A percentile compares a stretch with the other conserved stretches of the same genome.
Conservation (phyloP, 495 filamentous ascomycete genomes). For the Pseudotulostoma volvatum region DNA sequence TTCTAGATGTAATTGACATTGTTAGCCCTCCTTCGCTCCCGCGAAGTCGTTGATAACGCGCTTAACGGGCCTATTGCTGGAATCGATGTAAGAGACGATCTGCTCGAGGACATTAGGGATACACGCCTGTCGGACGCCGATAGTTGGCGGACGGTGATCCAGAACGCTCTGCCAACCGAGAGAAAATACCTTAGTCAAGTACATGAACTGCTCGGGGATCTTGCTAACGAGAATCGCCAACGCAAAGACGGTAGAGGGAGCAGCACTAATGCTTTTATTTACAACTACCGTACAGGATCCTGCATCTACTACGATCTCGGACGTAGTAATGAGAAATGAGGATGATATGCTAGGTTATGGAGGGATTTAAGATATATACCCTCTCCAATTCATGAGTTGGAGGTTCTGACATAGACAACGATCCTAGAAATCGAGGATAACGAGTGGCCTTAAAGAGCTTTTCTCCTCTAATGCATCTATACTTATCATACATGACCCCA, state of each 20-base stretch:
- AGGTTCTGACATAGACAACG: too few relatives aligned
- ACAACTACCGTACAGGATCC: constrained; percentile 61
- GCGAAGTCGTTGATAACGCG: constrained; percentile 46
- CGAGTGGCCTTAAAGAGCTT: too few relatives aligned
- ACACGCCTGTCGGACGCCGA: constrained; percentile 69
- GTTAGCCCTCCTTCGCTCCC: constrained; percentile 43
- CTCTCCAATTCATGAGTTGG: too few relatives aligned
- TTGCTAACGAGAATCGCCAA: constrained; percentile 34
- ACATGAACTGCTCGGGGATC: constrained; percentile 53
- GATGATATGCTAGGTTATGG: neutral
- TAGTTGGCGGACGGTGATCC: constrained; percentile 70
- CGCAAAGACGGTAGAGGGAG: constrained; percentile 27
- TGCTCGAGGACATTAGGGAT: constrained; percentile 63
- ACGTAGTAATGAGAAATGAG: constrained; percentile 14
- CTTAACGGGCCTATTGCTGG: constrained; percentile 66
- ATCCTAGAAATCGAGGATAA: too few relatives aligned
- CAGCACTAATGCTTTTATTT: constrained; percentile 55
- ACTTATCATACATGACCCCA: too few relatives aligned
- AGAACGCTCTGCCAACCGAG: constrained; percentile 59
- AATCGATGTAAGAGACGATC: constrained; percentile 71
- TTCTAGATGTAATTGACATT: constrained; percentile 9
- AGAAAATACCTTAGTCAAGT: constrained; percentile 76
- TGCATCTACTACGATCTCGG: constrained; percentile 64
- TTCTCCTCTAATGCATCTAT: too few relatives aligned
- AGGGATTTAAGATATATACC: too few relatives aligned